Percentiles rank a stretch among this genome's conserved stretches.
Evolutionary conservation across 495 filamentous ascomycete genomes (phyloP).

Genomic region (Tetracladium setigerum): DNA sequence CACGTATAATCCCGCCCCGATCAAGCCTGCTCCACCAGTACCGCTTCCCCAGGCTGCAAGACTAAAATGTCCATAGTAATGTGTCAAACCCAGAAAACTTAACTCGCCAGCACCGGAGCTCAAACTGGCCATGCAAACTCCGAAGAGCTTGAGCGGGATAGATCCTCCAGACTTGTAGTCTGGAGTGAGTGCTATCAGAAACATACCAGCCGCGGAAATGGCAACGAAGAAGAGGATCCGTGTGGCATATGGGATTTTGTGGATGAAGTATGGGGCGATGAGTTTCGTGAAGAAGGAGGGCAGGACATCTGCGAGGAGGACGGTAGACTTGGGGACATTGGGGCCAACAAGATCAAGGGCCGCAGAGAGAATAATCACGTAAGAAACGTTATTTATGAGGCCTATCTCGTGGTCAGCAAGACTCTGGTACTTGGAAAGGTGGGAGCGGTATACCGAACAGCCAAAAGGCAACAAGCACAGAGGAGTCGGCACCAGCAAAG

Average conservation of each 20-base stretch:
- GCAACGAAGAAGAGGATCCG: constrained; percentile 67
- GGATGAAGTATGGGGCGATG: constrained; percentile 87
- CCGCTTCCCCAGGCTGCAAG: constrained; percentile 90
- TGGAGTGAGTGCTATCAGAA: constrained; percentile 75
- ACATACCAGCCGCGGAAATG: constrained; percentile 75
- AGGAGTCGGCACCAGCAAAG: constrained; percentile 60
- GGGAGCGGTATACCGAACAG: constrained; percentile 61
- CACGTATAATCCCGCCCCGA: constrained; percentile 83
- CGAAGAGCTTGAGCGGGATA: constrained; percentile 67
- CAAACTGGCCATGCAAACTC: constrained; percentile 78
- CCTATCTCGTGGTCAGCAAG: constrained; percentile 39
- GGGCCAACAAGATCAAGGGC: constrained; percentile 91
- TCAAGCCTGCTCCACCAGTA: constrained; percentile 81
- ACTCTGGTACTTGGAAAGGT: background rate
- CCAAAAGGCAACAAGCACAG: constrained; percentile 82
- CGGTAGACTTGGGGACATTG: constrained; percentile 75
- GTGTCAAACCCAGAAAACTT: constrained; percentile 83
- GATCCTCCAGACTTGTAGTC: constrained; percentile 50
- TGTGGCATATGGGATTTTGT: constrained; percentile 67
- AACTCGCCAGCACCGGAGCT: constrained; percentile 81
- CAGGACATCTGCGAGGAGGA: constrained; percentile 87
- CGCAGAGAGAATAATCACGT: constrained; percentile 93
- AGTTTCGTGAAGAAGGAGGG: constrained; percentile 87
- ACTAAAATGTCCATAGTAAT: constrained; percentile 87
- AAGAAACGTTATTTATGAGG: constrained; percentile 95